phyloP scores from a whole-genome alignment of 2,329 filamentous ascomycete genomes.

The Aaosphaeria arxii region DNA sequence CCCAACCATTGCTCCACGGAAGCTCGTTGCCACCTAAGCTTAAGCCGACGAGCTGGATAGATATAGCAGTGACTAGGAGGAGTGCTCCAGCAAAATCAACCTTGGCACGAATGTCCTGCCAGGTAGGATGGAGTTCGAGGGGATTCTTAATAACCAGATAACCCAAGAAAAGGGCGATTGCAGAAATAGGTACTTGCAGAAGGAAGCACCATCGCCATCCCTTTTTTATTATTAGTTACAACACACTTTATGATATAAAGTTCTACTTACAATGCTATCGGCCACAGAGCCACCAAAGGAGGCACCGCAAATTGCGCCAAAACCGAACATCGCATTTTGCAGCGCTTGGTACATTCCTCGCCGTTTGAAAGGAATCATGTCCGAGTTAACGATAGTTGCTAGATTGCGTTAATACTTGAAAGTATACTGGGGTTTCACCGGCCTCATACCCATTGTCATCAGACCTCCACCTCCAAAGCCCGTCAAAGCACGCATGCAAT shows the following conservation, averaged over 20 bases:
- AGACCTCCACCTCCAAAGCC: constrained; percentile 29
- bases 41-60: constrained; percentile 49
- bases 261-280: constrained; percentile 32
- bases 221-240: neutral
- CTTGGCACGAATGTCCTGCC: constrained; percentile 45
- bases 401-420: neutral
- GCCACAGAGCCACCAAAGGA: constrained; percentile 45
- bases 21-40: constrained; percentile 47
- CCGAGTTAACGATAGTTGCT: constrained; percentile 51
- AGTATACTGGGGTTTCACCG: neutral
- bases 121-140: constrained; percentile 27
- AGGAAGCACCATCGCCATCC: constrained; percentile 53
- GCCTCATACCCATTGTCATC: constrained; percentile 25
- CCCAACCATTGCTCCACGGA: constrained; percentile 43
- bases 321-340: constrained; percentile 61
- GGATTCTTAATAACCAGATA: constrained; percentile 53
- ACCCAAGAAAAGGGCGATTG: constrained; percentile 54
- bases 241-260: constrained; percentile 5
- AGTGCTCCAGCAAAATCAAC: constrained; percentile 59
- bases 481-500: constrained; percentile 24
- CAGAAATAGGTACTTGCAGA: constrained; percentile 59
- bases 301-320: constrained; percentile 58
- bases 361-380: constrained; percentile 58
- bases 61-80: constrained; percentile 57
- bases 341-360: constrained; percentile 60